Conservation (phyloP, 495 filamentous ascomycete genomes). For the Cercophora samala region DNA sequence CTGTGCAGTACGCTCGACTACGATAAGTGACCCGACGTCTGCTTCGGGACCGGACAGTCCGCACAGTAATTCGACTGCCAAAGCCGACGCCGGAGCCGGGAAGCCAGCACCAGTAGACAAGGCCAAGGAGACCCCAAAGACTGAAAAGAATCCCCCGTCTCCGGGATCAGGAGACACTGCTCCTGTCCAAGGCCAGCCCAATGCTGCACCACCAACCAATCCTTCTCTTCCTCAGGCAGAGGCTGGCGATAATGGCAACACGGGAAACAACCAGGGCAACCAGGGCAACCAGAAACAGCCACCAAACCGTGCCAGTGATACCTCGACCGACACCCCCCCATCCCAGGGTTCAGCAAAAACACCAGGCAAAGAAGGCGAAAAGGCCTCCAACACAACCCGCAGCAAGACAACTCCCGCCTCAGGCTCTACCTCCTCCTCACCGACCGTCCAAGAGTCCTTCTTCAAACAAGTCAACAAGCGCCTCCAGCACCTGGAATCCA, state of each 20-base stretch:
- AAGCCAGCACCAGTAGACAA: slow-evolving; percentile 13
- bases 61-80: slow-evolving; percentile 5
- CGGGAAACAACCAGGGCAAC: neutral
- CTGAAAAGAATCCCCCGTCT: slow-evolving; percentile 9
- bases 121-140: slow-evolving; percentile 10
- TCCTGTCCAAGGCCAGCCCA: slow-evolving; percentile 15
- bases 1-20: slow-evolving; percentile 29
- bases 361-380: neutral
- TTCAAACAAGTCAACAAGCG: slow-evolving; percentile 96
- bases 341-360: slow-evolving; percentile 7
- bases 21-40: slow-evolving; percentile 28
- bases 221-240: slow-evolving; percentile 3
- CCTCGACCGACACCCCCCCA: slow-evolving; percentile 6
- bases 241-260: slow-evolving; percentile 14
- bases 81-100: slow-evolving; percentile 11
- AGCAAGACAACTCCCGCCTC: slow-evolving; percentile 47
- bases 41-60: slow-evolving; percentile 15
- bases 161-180: slow-evolving; percentile 13
- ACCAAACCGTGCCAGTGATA: slow-evolving; percentile 6
- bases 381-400: slow-evolving; percentile 21
- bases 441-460: slow-evolving; percentile 92
- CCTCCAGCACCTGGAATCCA: slow-evolving; percentile 83
- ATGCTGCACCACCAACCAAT: slow-evolving; percentile 3
- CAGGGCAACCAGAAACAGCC: slow-evolving; percentile 16
- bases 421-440: slow-evolving; percentile 58